Percentiles rank a stretch among this genome's conserved stretches.
Evolutionary conservation across 228 moss, liverwort and hornwort species (phyloP).

Genomic region (Sphagnum magellanicum): DNA sequence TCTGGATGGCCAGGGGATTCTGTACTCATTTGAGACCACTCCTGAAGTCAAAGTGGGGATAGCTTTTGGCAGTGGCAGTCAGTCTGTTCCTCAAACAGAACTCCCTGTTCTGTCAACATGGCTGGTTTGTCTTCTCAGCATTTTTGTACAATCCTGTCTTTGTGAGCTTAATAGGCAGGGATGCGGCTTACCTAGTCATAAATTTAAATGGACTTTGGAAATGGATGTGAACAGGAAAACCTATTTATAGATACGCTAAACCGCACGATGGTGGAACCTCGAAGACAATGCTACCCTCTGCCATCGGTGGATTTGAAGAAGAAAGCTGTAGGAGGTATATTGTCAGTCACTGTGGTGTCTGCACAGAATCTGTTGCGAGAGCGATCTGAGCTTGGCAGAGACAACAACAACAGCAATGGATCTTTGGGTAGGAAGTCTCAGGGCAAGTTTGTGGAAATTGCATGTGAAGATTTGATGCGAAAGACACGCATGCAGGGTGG

Average conservation of each 20-base stretch:
- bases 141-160: background rate
- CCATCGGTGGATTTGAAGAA: conserved; percentile 88
- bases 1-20: conserved; percentile 83
- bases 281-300: conserved; percentile 76
- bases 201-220: no score
- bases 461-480: conserved; percentile 81
- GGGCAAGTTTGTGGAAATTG: conserved; percentile 76
- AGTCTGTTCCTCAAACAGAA: conserved; percentile 80
- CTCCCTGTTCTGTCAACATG: conserved; percentile 82
- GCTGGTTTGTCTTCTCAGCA: conserved; percentile 57
- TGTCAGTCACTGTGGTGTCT: conserved; percentile 65
- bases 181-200: no score
- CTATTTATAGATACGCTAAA: conserved; percentile 67
- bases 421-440: conserved; percentile 27
- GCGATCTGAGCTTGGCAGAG: conserved; percentile 10
- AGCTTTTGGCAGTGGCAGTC: conserved; percentile 84
- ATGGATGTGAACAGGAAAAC: conserved; percentile 52
- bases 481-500: conserved; percentile 64
- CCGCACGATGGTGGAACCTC: conserved; percentile 94
- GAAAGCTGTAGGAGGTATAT: conserved; percentile 80
- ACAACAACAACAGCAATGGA: conserved; percentile 6
- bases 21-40: conserved; percentile 71
- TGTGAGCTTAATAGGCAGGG: no score
- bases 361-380: conserved; percentile 59
- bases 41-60: conserved; percentile 91